A percentile compares a stretch with the other conserved stretches of the same genome.
Conservation (phyloP, 768 basidiomycete genomes). For the Flagelloscypha sp. region DNA sequence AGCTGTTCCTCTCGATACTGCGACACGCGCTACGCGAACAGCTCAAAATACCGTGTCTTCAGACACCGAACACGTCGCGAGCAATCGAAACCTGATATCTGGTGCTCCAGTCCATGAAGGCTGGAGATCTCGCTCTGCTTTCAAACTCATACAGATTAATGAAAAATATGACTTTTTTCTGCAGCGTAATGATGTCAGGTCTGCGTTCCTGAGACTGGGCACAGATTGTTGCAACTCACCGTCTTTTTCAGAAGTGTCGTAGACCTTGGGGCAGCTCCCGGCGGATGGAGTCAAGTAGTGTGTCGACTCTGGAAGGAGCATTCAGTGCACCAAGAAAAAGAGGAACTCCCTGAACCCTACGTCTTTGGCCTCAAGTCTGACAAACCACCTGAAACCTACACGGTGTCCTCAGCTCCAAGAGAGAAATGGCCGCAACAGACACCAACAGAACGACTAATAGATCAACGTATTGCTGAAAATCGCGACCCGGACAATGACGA, state of each 20-base stretch:
- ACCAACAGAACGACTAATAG: not conserved
- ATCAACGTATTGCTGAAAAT: slow-evolving; percentile 1
- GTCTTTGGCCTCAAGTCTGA: slow-evolving; percentile 1
- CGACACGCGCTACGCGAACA: no score
- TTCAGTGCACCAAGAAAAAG: slow-evolving; percentile 9
- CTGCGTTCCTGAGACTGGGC: no score
- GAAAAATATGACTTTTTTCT: slow-evolving; percentile 46
- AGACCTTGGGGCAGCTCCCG: slow-evolving; percentile 88
- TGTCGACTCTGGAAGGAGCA: slow-evolving; percentile 13
- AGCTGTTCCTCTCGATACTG: slow-evolving; percentile 5
- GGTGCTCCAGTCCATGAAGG: slow-evolving; percentile 21
- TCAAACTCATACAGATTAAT: slow-evolving; percentile 83
- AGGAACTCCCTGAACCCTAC: slow-evolving; percentile 1
- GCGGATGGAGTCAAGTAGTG: slow-evolving; percentile 92
- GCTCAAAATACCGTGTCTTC: no score
- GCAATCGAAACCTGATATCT: not conserved
- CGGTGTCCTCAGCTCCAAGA: slow-evolving; percentile 18
- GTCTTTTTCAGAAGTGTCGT: no score
- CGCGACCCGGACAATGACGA: not conserved
- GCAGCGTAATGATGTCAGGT: slow-evolving; percentile 38
- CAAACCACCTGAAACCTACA: not conserved
- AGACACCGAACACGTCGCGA: no score
- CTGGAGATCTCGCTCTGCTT: slow-evolving; percentile 84
- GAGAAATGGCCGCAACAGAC: no score
- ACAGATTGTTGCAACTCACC: no score